Percentiles rank a stretch among this genome's conserved stretches.
Conservation (phyloP, 331 rosid species). For the Ulmus americana region DNA sequence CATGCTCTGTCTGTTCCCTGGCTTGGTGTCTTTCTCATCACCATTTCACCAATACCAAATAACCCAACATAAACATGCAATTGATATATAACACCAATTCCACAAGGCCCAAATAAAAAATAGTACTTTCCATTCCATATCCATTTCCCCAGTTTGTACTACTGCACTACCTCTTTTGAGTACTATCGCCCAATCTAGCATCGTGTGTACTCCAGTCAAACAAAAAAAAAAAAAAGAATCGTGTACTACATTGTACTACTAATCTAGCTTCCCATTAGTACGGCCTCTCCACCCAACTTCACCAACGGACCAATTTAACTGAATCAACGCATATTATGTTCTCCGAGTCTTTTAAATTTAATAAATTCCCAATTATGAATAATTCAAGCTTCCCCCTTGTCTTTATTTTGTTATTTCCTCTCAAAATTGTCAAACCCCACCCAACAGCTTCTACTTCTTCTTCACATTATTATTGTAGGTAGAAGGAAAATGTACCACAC, state of each 20-base stretch:
- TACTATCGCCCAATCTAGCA: not conserved
- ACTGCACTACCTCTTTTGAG: not conserved
- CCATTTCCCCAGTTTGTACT: not conserved
- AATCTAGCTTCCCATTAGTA: too few relatives aligned
- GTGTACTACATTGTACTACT: slow-evolving; percentile 7
- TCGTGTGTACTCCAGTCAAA: not conserved
- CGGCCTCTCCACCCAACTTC: too few relatives aligned
- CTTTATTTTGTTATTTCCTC: too few relatives aligned
- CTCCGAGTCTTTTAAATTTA: too few relatives aligned
- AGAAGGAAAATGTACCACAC: too few relatives aligned
- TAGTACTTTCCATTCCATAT: not conserved
- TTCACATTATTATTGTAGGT: too few relatives aligned
- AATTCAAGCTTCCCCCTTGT: too few relatives aligned
- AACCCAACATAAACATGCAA: not conserved
- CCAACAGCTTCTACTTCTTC: too few relatives aligned
- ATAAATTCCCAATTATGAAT: too few relatives aligned
- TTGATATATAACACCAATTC: not conserved
- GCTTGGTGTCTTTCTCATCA: slow-evolving; percentile 16
- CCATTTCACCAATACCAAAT: slow-evolving; percentile 3
- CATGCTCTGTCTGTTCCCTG: slow-evolving; percentile 81
- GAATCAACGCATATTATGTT: too few relatives aligned
- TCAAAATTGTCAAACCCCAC: too few relatives aligned
- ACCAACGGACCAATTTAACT: too few relatives aligned
- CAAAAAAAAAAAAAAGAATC: not conserved
- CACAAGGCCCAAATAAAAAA: not conserved